phyloP scores from a whole-genome alignment of 1,284 basidiomycete genomes.

The Malassezia brasiliensis region DNA sequence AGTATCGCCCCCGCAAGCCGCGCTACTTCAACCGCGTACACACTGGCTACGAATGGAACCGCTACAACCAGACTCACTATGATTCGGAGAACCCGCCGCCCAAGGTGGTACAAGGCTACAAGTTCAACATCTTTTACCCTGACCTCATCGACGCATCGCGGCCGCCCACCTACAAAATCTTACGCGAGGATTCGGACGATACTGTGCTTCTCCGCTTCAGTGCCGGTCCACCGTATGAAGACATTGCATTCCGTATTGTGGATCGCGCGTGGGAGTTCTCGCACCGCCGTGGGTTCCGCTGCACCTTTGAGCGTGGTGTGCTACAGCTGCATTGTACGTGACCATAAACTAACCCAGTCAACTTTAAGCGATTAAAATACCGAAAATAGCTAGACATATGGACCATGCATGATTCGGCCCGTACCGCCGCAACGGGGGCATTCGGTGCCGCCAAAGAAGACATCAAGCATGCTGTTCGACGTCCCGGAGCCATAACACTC shows the following conservation, averaged over 20 bases:
- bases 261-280: slow-evolving; percentile 97
- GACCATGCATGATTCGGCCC: slow-evolving; percentile 3
- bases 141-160: slow-evolving; percentile 93
- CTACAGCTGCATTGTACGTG: slow-evolving; percentile 36
- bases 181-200: slow-evolving; percentile 61
- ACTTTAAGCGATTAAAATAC: slow-evolving; percentile 44
- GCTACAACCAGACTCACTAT: slow-evolving; percentile 52
- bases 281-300: slow-evolving; percentile 63
- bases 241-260: slow-evolving; percentile 95
- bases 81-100: slow-evolving; percentile 46
- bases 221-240: slow-evolving; percentile 96
- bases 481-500: slow-evolving; percentile 20
- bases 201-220: slow-evolving; percentile 87
- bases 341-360: slow-evolving; percentile 19
- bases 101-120: slow-evolving; percentile 63
- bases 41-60: slow-evolving; percentile 99
- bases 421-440: slow-evolving; percentile 15
- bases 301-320: slow-evolving; percentile 56
- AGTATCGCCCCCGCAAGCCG: slow-evolving; percentile 94
- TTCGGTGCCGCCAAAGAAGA: slow-evolving; percentile 10
- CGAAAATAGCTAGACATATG: slow-evolving; percentile 24
- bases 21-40: slow-evolving; percentile 98
- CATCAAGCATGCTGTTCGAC: neutral
- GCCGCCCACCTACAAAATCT: slow-evolving; percentile 84
- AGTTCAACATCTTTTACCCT: slow-evolving; percentile 91